Evolutionary conservation across 2,329 filamentous ascomycete genomes (phyloP).

Genomic region (Paecilomyces niveus): DNA sequence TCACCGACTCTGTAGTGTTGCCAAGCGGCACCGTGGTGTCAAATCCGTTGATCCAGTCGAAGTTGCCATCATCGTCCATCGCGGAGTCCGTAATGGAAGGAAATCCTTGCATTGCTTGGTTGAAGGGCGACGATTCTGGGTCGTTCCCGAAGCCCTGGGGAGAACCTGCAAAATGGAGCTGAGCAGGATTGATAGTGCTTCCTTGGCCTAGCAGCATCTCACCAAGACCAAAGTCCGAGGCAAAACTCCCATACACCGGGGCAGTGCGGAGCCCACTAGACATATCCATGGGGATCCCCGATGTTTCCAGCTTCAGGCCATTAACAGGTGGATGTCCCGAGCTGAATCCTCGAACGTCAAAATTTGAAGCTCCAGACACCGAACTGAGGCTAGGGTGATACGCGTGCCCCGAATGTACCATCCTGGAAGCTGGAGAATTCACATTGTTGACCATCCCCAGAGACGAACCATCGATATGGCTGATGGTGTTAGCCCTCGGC

Average conservation of each 20-base stretch:
- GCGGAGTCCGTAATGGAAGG: slow-evolving; percentile 48
- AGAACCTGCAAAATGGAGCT: slow-evolving; percentile 77
- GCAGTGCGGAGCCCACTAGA: slow-evolving; percentile 69
- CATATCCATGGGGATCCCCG: slow-evolving; percentile 60
- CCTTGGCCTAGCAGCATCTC: slow-evolving; percentile 60
- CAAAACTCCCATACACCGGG: slow-evolving; percentile 61
- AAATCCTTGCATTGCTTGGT: slow-evolving; percentile 46
- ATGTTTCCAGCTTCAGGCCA: slow-evolving; percentile 77
- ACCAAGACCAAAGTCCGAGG: slow-evolving; percentile 63
- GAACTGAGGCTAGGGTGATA: slow-evolving; percentile 70
- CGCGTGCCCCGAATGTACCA: slow-evolving; percentile 44
- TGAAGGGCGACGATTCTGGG: slow-evolving; percentile 34
- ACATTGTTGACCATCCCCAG: slow-evolving; percentile 54
- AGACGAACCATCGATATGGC: slow-evolving; percentile 73
- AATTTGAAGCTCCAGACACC: slow-evolving; percentile 46
- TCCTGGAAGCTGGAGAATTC: slow-evolving; percentile 18
- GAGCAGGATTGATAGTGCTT: slow-evolving; percentile 55
- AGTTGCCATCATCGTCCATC: slow-evolving; percentile 62
- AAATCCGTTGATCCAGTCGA: slow-evolving; percentile 80
- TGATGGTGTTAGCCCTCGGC: slow-evolving; percentile 91
- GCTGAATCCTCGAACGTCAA: slow-evolving; percentile 64
- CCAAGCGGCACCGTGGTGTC: slow-evolving; percentile 68
- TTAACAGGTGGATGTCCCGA: slow-evolving; percentile 47
- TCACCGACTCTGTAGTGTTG: slow-evolving; percentile 65
- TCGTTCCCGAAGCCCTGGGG: slow-evolving; percentile 47